phyloP scores from a whole-genome alignment of 352 stramenopile genomes.

The Pythium guiyangense region DNA sequence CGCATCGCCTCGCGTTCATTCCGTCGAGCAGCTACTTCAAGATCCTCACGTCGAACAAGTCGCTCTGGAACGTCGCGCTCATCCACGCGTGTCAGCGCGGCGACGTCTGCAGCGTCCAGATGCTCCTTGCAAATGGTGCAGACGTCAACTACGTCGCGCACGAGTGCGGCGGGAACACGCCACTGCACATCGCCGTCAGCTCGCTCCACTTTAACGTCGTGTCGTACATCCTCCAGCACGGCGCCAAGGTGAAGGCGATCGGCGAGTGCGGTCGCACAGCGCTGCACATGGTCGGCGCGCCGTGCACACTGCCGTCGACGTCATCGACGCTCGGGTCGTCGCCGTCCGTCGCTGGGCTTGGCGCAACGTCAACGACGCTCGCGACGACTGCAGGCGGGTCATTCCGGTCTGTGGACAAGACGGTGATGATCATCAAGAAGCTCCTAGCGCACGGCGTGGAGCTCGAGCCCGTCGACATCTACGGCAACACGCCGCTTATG shows the following conservation, averaged over 20 bases:
- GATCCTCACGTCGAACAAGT: constrained; percentile 84
- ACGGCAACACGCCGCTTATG: constrained; percentile 81
- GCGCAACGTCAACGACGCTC: constrained; percentile 5
- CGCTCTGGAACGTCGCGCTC: constrained; percentile 86
- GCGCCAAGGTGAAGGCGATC: constrained; percentile 70
- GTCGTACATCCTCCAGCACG: constrained; percentile 84
- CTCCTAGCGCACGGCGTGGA: constrained; percentile 64
- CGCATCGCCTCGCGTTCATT: constrained; percentile 82
- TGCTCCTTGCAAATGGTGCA: constrained; percentile 81
- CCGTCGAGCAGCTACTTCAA: constrained; percentile 84
- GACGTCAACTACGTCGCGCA: constrained; percentile 87
- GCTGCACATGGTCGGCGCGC: constrained; percentile 74
- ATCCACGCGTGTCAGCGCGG: constrained; percentile 83
- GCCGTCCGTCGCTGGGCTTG: neutral
- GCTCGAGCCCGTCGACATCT: constrained; percentile 71
- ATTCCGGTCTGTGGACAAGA: constrained; percentile 46
- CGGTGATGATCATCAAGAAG: constrained; percentile 81
- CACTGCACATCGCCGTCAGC: constrained; percentile 77
- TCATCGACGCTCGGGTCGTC: constrained; percentile 20
- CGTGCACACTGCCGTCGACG: constrained; percentile 53
- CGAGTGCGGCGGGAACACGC: constrained; percentile 74
- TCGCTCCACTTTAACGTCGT: constrained; percentile 82
- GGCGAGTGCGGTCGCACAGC: constrained; percentile 66
- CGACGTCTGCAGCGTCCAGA: constrained; percentile 82
- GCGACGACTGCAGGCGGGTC: constrained; percentile 17